A percentile compares a stretch with the other conserved stretches of the same genome.
Evolutionary conservation across 768 basidiomycete species (phyloP).

Genomic region (Tulasnella sp.): DNA sequence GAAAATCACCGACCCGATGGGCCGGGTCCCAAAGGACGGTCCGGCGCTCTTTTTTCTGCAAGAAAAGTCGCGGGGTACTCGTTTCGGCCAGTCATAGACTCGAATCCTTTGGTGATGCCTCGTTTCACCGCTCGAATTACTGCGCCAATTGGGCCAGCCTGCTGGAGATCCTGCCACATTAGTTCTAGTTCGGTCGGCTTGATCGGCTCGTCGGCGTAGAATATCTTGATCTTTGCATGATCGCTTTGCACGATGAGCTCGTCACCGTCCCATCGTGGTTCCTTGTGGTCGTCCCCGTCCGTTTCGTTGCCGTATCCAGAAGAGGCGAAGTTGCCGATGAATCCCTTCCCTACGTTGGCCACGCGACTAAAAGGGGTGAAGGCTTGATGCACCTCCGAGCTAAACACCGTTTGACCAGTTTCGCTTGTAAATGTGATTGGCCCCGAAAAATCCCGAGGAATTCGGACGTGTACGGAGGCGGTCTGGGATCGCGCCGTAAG

Average conservation of each 20-base stretch:
- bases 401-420: slow-evolving; percentile 24
- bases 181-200: background rate
- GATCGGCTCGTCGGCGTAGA: slow-evolving; percentile 18
- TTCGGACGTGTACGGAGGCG: slow-evolving; percentile 19
- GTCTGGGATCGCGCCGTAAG: slow-evolving; percentile 23
- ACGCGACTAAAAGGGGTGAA: slow-evolving; percentile 16
- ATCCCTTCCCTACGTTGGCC: background rate
- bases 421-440: slow-evolving; percentile 22
- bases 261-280: slow-evolving; percentile 17
- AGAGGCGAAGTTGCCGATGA: slow-evolving; percentile 15
- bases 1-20: background rate
- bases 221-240: slow-evolving; percentile 5
- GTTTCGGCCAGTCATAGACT: background rate
- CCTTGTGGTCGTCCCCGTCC: background rate
- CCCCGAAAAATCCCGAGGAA: slow-evolving; percentile 26
- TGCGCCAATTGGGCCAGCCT: background rate
- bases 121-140: background rate
- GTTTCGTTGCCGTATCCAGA: slow-evolving; percentile 4
- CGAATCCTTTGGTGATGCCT: background rate
- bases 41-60: background rate
- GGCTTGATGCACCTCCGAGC: slow-evolving; percentile 5
- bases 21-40: background rate
- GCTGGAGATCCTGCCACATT: background rate
- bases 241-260: slow-evolving; percentile 14
- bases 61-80: background rate